Percentiles rank a stretch among this genome's conserved stretches.
These are phyloP conservation scores for Ambrosia hybrid DNA, from an alignment of 140 eudicot genomes.

Conservation along the genomic window DNA sequence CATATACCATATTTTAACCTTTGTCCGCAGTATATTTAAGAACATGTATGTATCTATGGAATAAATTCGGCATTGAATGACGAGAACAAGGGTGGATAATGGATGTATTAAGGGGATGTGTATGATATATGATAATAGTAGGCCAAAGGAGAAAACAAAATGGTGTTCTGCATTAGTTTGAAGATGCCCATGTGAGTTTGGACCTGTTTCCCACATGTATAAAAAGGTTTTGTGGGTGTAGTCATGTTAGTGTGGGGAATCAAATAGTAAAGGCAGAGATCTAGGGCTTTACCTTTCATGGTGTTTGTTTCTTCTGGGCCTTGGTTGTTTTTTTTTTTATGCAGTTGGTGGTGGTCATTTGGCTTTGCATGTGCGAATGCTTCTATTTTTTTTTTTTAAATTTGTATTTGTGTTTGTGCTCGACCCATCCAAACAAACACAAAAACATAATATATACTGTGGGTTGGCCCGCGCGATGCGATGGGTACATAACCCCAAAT, in stretches of 20 bases:
- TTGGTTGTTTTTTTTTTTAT: not conserved
- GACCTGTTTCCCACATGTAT: slow-evolving; percentile 21
- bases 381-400: slow-evolving; percentile 7
- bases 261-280: slow-evolving; percentile 16
- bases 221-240: slow-evolving; percentile 23
- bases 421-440: no score
- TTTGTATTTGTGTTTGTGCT: not conserved
- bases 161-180: slow-evolving; percentile 1
- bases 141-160: slow-evolving; percentile 5
- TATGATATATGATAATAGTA: not conserved
- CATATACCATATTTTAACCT: not conserved
- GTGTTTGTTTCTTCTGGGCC: slow-evolving; percentile 18
- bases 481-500: no score
- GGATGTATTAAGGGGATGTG: no score
- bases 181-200: slow-evolving; percentile 22
- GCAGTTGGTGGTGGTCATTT: slow-evolving; percentile 17
- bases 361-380: slow-evolving; percentile 20
- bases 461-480: no score
- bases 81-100: no score
- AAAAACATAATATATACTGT: no score
- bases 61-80: no score
- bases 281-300: not conserved
- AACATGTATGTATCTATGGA: no score
- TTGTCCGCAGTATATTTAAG: not conserved
- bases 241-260: not conserved